Percentiles rank a stretch among this genome's conserved stretches.
phyloP scores from a whole-genome alignment of 805 yeast genomes.

The Millerozyma miso region DNA sequence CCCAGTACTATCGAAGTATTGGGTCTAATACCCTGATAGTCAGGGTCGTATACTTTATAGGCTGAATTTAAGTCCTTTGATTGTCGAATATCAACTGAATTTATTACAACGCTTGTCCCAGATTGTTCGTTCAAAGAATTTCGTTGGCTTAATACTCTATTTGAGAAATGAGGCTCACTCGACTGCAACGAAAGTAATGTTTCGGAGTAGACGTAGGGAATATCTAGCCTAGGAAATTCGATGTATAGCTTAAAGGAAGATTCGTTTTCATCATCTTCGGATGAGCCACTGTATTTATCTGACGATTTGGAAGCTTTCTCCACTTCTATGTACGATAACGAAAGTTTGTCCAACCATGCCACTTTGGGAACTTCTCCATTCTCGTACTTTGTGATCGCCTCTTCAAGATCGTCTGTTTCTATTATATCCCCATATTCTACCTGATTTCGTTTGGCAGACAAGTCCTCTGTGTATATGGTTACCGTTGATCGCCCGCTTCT shows the following conservation, averaged over 20 bases:
- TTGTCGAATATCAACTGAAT: constrained; percentile 29
- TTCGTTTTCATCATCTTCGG: constrained; percentile 1
- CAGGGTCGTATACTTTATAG: constrained; percentile 44
- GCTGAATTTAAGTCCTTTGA: constrained; percentile 2
- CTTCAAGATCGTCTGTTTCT: constrained; percentile 39
- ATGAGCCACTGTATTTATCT: constrained; percentile 1
- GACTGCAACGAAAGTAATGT: constrained; percentile 12
- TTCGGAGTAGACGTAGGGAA: constrained; percentile 42
- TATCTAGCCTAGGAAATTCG: constrained; percentile 41
- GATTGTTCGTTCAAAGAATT: constrained; percentile 8
- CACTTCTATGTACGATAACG: constrained; percentile 51
- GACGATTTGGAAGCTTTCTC: constrained; percentile 12
- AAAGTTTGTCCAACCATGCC: constrained; percentile 73
- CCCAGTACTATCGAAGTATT: constrained; percentile 1
- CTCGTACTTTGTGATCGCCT: constrained; percentile 56
- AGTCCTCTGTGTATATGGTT: constrained; percentile 17
- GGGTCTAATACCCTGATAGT: constrained; percentile 17
- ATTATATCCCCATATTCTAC: constrained; percentile 17
- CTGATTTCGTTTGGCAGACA: constrained; percentile 12
- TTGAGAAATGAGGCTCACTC: background rate
- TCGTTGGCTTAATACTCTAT: constrained; percentile 1
- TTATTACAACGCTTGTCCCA: constrained; percentile 32
- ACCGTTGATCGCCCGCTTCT: constrained; percentile 67
- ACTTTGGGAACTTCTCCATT: constrained; percentile 57
- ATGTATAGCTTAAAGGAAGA: constrained; percentile 25